Evolutionary conservation across 345 rosid genomes (phyloP).

Genomic region (Leavenworthia alabamica): DNA sequence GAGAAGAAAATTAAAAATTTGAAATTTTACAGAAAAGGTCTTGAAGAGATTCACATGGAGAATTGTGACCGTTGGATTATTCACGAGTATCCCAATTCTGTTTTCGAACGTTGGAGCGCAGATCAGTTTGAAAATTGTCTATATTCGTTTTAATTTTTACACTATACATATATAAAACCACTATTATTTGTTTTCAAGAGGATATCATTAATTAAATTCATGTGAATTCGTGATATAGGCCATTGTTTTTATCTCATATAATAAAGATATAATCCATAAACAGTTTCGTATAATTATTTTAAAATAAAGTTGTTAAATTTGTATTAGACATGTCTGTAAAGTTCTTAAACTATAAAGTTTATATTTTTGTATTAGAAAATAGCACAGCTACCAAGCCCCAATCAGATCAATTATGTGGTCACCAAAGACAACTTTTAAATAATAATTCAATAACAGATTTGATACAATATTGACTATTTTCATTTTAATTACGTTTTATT

Average conservation of each 20-base stretch:
- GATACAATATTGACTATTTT: background rate
- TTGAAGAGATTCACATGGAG: conserved; percentile 67
- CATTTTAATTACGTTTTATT: background rate
- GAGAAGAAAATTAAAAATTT: background rate
- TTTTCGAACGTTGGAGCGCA: conserved; percentile 68
- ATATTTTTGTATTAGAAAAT: background rate
- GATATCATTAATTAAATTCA: conserved; percentile 24
- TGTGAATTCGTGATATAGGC: conserved; percentile 22
- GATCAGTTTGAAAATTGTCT: conserved; percentile 34
- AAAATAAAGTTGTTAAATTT: background rate
- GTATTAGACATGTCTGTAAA: background rate
- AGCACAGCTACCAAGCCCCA: conserved; percentile 25
- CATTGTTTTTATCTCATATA: conserved; percentile 20
- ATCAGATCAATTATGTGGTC: conserved; percentile 21
- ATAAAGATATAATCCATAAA: background rate
- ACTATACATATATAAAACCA: background rate
- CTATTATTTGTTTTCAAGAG: background rate
- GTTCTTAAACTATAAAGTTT: background rate
- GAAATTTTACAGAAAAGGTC: conserved; percentile 15
- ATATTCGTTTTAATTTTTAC: background rate
- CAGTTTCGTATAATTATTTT: background rate
- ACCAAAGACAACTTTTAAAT: conserved; percentile 8
- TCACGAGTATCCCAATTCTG: conserved; percentile 38
- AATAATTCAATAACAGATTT: background rate
- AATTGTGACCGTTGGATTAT: conserved; percentile 52